A percentile compares a stretch with the other conserved stretches of the same genome.
Evolutionary conservation across 2,329 filamentous ascomycete species (phyloP).

Genomic region (Raffaelea arxii): DNA sequence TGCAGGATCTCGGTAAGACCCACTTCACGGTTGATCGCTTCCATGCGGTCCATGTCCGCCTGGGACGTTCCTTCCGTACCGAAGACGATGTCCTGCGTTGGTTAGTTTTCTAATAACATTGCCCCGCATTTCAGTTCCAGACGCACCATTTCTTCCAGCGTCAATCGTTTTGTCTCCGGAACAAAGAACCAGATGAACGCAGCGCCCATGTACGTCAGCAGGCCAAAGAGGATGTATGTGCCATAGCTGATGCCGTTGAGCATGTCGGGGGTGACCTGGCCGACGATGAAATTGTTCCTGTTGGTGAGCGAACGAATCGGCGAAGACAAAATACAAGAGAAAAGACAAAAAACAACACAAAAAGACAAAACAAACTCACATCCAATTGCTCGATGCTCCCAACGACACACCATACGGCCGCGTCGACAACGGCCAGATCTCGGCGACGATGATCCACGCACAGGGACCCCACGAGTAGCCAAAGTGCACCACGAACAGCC

Average conservation of each 20-base stretch:
- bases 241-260: conserved; percentile 55
- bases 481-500: conserved; percentile 67
- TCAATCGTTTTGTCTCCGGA: conserved; percentile 54
- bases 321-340: no score
- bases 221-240: conserved; percentile 62
- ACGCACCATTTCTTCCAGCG: conserved; percentile 52
- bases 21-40: conserved; percentile 62
- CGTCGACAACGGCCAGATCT: conserved; percentile 64
- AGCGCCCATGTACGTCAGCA: conserved; percentile 53
- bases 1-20: conserved; percentile 41
- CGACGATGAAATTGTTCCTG: conserved; percentile 53
- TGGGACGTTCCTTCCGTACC: conserved; percentile 56
- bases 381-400: conserved; percentile 57
- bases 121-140: no score
- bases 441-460: conserved; percentile 64
- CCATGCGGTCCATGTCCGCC: conserved; percentile 60
- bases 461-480: conserved; percentile 68
- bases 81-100: conserved; percentile 26
- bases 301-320: no score
- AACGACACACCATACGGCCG: conserved; percentile 62
- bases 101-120: conserved; percentile 22
- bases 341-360: neutral
- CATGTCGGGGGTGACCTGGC: conserved; percentile 62
- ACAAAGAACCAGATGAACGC: conserved; percentile 54
- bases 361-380: conserved; percentile 27